Conservation (phyloP, 2,329 filamentous ascomycete species). For the Diaporthe sp. region DNA sequence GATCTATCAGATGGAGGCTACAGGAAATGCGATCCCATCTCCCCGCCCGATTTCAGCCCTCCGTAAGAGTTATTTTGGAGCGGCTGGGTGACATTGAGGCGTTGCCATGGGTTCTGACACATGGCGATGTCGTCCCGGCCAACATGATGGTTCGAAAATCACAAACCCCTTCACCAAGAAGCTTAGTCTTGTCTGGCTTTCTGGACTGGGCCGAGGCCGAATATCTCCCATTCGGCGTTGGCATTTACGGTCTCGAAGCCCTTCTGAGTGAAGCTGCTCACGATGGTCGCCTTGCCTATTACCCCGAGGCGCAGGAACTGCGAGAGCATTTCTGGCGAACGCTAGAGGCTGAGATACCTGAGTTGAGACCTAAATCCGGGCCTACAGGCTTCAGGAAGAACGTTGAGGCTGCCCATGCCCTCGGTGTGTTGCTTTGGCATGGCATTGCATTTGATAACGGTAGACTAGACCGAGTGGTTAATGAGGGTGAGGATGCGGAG, state of each 20-base stretch:
- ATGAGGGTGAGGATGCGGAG: conserved; percentile 60
- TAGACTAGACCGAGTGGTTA: conserved; percentile 69
- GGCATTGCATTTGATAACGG: conserved; percentile 76
- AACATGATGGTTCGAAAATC: conserved; percentile 67
- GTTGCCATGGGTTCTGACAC: conserved; percentile 70
- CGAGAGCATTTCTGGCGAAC: conserved; percentile 65
- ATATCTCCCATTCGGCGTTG: conserved; percentile 70
- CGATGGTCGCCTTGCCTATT: conserved; percentile 58
- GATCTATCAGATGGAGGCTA: conserved; percentile 57
- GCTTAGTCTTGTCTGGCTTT: conserved; percentile 60
- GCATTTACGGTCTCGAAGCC: conserved; percentile 73
- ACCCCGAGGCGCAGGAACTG: conserved; percentile 57
- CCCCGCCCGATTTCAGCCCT: conserved; percentile 51
- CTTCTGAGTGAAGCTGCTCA: conserved; percentile 63
- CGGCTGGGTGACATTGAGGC: conserved; percentile 54
- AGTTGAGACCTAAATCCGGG: conserved; percentile 45
- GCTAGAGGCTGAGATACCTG: conserved; percentile 53
- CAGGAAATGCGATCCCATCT: conserved; percentile 53
- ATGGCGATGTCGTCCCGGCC: conserved; percentile 71
- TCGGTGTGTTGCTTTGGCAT: conserved; percentile 74
- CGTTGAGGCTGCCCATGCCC: conserved; percentile 58
- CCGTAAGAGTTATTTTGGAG: conserved; percentile 47
- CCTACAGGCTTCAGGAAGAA: conserved; percentile 45
- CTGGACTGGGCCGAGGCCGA: conserved; percentile 78
- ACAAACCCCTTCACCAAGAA: background rate